Conservation (phyloP, 192 early-diverging fungal genomes). For the Thoreauomyces humboldtii region DNA sequence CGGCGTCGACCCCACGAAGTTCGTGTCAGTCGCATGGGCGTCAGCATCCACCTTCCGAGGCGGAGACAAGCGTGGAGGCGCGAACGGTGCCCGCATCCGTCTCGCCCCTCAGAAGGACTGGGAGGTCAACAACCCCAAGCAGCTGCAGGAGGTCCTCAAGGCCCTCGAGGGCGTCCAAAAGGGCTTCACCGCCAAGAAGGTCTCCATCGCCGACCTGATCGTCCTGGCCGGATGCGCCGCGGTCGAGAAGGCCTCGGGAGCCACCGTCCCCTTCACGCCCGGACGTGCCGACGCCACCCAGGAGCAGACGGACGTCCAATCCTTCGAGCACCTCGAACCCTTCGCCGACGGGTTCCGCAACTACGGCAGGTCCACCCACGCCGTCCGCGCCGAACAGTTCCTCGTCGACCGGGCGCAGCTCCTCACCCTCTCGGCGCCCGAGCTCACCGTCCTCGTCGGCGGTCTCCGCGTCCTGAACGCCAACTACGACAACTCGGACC, state of each 20-base stretch:
- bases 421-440: conserved; percentile 25
- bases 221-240: conserved; percentile 38
- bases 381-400: too few species aligned
- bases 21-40: conserved; percentile 29
- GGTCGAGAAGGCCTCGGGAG: conserved; percentile 26
- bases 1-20: too few species aligned
- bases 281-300: conserved; percentile 26
- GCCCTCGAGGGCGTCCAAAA: too few species aligned
- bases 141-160: too few species aligned
- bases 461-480: conserved; percentile 21
- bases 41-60: conserved; percentile 31
- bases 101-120: conserved; percentile 44
- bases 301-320: too few species aligned
- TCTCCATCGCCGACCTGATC: conserved; percentile 54
- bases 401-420: conserved; percentile 18
- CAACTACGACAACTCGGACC: conserved; percentile 19
- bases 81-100: conserved; percentile 34
- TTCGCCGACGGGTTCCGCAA: conserved; percentile 12
- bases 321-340: too few species aligned
- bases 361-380: conserved; percentile 7
- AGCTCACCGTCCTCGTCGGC: conserved; percentile 25
- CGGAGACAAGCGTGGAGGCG: conserved; percentile 32
- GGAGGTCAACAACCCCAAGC: conserved; percentile 78
- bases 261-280: conserved; percentile 26
- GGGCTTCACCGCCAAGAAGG: too few species aligned